Conservation (phyloP, 768 basidiomycete genomes). For the Stropharia rugosoannulata region DNA sequence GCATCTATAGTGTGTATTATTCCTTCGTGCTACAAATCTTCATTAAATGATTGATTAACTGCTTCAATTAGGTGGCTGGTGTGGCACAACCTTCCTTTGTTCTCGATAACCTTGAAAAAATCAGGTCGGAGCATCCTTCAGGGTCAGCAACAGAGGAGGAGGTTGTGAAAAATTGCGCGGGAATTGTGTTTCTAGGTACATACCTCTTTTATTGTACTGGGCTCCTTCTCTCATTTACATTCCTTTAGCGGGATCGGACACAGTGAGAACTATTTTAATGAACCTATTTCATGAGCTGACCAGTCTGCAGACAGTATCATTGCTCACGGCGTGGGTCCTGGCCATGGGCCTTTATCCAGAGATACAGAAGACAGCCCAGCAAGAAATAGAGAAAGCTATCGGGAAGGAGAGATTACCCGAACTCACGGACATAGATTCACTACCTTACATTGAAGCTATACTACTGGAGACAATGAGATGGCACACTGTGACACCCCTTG, state of each 20-base stretch:
- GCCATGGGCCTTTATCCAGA: background rate
- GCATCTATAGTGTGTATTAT: slow-evolving; percentile 19
- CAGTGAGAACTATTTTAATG: slow-evolving; percentile 6
- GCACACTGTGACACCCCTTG: background rate
- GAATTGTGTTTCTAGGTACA: slow-evolving; percentile 39
- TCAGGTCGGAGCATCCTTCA: slow-evolving; percentile 9
- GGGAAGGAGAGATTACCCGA: background rate
- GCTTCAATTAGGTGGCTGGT: slow-evolving; percentile 18
- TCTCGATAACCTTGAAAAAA: slow-evolving; percentile 21
- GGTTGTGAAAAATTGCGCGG: slow-evolving; percentile 38
- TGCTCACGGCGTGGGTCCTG: background rate
- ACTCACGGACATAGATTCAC: background rate
- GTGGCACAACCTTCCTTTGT: slow-evolving; percentile 23
- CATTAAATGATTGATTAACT: background rate
- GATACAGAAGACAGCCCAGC: background rate
- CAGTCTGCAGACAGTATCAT: background rate
- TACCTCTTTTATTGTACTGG: background rate
- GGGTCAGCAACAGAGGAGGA: slow-evolving; percentile 25
- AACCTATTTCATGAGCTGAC: too few species aligned
- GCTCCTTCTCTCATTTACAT: background rate
- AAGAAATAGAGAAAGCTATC: background rate
- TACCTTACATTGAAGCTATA: background rate
- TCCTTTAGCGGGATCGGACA: slow-evolving; percentile 17
- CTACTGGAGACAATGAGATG: background rate
- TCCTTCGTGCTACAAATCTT: background rate